phyloP scores from a whole-genome alignment of 78 protist genomes.

The Polysphondylium violaceum region DNA sequence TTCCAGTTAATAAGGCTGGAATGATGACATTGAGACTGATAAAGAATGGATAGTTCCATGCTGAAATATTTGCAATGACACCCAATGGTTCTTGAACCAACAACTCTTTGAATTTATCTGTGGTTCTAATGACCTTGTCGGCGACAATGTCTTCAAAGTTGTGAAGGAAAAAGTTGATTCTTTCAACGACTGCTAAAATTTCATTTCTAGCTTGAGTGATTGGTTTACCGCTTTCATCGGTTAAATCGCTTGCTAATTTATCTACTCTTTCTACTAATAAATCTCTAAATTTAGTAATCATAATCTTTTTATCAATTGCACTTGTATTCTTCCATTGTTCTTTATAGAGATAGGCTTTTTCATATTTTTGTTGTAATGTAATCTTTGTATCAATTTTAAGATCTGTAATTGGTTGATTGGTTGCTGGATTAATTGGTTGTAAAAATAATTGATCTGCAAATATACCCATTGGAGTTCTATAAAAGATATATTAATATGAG shows the following conservation, averaged over 20 bases:
- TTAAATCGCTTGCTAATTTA: slow-evolving; percentile 40
- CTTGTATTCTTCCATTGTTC: slow-evolving; percentile 35
- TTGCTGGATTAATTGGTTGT: slow-evolving; percentile 79
- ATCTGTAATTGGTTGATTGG: slow-evolving; percentile 48
- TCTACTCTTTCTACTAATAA: slow-evolving; percentile 31
- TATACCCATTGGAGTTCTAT: slow-evolving; percentile 39
- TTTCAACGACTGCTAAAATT: slow-evolving; percentile 66
- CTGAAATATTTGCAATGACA: slow-evolving; percentile 78
- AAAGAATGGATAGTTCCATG: slow-evolving; percentile 83
- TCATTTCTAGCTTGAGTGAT: slow-evolving; percentile 63
- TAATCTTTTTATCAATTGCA: slow-evolving; percentile 20
- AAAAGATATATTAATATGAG: neutral
- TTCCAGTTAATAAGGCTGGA: slow-evolving; percentile 79
- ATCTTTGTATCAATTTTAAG: slow-evolving; percentile 56
- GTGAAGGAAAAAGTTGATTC: slow-evolving; percentile 73
- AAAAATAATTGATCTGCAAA: slow-evolving; percentile 72
- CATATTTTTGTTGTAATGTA: slow-evolving; percentile 41
- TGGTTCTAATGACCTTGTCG: slow-evolving; percentile 53
- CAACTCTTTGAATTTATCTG: slow-evolving; percentile 70
- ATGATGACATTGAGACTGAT: slow-evolving; percentile 72
- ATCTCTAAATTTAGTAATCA: slow-evolving; percentile 70
- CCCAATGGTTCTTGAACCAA: slow-evolving; percentile 75
- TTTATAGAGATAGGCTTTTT: slow-evolving; percentile 46
- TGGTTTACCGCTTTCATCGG: slow-evolving; percentile 80
- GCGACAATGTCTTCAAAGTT: slow-evolving; percentile 1